A percentile compares a stretch with the other conserved stretches of the same genome.
These are phyloP conservation scores for Sclerotinia glacialis DNA, from an alignment of 2,329 filamentous ascomycete species.

Conservation along the genomic window DNA sequence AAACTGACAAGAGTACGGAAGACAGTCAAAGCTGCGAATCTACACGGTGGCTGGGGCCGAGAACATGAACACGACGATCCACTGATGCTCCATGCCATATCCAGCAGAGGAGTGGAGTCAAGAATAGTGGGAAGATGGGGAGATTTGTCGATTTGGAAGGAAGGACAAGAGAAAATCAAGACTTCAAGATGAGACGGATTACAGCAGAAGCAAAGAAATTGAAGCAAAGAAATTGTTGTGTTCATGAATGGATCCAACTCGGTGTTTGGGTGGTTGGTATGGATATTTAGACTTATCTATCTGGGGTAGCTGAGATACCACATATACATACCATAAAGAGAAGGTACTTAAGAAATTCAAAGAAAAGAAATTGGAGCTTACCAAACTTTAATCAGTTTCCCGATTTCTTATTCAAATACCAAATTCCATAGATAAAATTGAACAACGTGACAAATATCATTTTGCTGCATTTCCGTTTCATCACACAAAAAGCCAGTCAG, in stretches of 20 bases:
- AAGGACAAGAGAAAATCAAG: not conserved
- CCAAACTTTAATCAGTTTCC: not conserved
- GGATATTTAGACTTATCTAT: not conserved
- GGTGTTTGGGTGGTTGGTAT: not conserved
- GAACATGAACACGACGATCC: conserved; percentile 15
- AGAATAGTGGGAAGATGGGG: not conserved
- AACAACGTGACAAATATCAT: not conserved
- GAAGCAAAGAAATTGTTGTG: too few relatives aligned
- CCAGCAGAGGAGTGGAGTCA: not conserved
- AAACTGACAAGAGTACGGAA: not conserved
- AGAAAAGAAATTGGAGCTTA: not conserved
- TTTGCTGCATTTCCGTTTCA: not conserved
- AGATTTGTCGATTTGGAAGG: not conserved
- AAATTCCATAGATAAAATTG: not conserved
- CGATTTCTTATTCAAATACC: not conserved
- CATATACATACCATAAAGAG: not conserved
- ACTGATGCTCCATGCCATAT: not conserved
- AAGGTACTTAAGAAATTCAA: not conserved
- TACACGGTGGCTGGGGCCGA: conserved; percentile 11
- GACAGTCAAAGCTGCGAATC: not conserved
- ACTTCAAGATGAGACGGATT: not conserved
- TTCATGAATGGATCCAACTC: conserved; percentile 1
- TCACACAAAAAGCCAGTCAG: too few relatives aligned
- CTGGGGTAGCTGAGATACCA: not conserved
- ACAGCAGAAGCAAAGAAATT: not conserved